These are phyloP conservation scores for Penicillium bovifimosum DNA, from an alignment of 495 filamentous ascomycete genomes.

Conservation along the genomic window DNA sequence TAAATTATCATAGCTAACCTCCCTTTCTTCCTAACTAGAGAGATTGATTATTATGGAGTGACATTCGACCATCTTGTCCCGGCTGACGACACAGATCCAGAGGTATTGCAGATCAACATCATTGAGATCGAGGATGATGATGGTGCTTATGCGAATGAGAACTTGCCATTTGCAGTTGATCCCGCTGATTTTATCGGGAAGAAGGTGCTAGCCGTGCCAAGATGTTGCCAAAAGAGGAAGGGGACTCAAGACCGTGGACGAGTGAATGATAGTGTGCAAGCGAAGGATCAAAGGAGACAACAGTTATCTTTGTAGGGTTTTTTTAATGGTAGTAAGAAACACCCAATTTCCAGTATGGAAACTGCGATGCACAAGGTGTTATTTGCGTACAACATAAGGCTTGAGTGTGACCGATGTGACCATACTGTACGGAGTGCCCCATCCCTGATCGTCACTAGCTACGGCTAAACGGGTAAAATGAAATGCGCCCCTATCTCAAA, in stretches of 20 bases:
- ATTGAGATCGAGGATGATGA: conserved; percentile 28
- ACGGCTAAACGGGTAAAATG: no score
- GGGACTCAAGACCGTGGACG: conserved; percentile 26
- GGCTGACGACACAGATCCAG: conserved; percentile 23
- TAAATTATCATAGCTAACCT: not conserved
- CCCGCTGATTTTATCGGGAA: conserved; percentile 29
- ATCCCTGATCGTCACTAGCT: no score
- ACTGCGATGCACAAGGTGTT: no score
- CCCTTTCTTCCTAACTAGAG: conserved; percentile 6
- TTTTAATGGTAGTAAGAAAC: no score
- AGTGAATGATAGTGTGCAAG: conserved; percentile 14
- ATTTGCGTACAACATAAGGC: no score
- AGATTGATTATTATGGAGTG: conserved; percentile 38
- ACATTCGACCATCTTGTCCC: conserved; percentile 37
- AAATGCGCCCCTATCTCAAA: no score
- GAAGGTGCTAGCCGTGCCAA: conserved; percentile 34
- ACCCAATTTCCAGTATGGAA: no score
- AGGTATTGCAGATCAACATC: conserved; percentile 32
- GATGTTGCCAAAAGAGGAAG: conserved; percentile 36
- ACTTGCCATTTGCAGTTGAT: conserved; percentile 27
- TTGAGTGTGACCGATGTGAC: no score
- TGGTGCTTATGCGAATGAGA: conserved; percentile 26
- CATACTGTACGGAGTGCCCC: no score
- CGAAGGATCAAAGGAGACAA: no score
- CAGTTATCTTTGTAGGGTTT: no score